phyloP scores from a whole-genome alignment of 768 basidiomycete species.

The Grammothele lineata region DNA sequence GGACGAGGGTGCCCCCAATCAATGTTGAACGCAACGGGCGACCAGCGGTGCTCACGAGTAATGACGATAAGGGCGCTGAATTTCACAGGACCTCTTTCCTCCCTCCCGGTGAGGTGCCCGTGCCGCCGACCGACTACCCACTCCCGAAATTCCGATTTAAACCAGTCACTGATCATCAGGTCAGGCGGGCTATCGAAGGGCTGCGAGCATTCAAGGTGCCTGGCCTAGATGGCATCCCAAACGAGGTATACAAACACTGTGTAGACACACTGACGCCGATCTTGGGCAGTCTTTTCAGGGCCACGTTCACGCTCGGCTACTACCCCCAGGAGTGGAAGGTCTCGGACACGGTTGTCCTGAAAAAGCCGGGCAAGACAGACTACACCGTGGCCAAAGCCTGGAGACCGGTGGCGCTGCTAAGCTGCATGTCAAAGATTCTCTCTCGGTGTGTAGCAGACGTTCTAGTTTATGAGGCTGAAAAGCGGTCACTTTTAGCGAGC shows the following conservation, averaged over 20 bases:
- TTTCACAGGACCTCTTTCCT: constrained; percentile 29
- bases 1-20: constrained; percentile 18
- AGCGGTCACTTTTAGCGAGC: constrained; percentile 3
- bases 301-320: constrained; percentile 23
- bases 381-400: constrained; percentile 31
- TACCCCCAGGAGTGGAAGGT: constrained; percentile 26
- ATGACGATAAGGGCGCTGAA: constrained; percentile 14
- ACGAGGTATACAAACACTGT: constrained; percentile 29
- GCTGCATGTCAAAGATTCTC: constrained; percentile 20
- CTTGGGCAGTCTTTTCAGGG: constrained; percentile 27
- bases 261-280: constrained; percentile 21
- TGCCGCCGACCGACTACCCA: constrained; percentile 20
- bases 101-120: background rate
- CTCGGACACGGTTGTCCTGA: constrained; percentile 26
- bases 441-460: constrained; percentile 19
- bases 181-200: constrained; percentile 20
- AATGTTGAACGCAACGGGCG: background rate
- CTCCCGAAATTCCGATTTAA: constrained; percentile 15
- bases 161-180: constrained; percentile 22
- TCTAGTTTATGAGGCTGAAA: constrained; percentile 7
- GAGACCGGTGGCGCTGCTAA: constrained; percentile 31
- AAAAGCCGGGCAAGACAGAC: constrained; percentile 31
- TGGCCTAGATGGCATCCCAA: constrained; percentile 26
- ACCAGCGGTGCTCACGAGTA: background rate
- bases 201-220: constrained; percentile 35